A percentile compares a stretch with the other conserved stretches of the same genome.
Conservation (phyloP, 345 rosid genomes). For the Laguncularia racemosa region DNA sequence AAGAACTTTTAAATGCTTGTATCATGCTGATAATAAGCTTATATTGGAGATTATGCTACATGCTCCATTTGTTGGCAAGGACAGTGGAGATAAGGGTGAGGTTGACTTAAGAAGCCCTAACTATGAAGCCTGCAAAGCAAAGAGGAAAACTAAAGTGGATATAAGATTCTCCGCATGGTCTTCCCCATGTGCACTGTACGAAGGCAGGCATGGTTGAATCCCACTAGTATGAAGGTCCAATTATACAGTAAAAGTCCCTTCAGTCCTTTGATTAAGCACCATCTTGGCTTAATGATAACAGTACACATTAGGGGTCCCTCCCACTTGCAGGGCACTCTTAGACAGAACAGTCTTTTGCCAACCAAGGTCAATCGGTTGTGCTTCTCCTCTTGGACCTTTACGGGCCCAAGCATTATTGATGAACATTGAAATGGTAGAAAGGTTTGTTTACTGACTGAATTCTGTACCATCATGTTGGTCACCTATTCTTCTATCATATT, state of each 20-base stretch:
- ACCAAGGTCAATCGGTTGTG: constrained; percentile 9
- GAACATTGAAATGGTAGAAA: too few species aligned
- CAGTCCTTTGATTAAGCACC: constrained; percentile 32
- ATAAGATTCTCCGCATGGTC: constrained; percentile 20
- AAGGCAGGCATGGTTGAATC: constrained; percentile 42
- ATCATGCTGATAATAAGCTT: too few species aligned
- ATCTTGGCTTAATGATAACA: constrained; percentile 35
- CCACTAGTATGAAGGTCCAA: constrained; percentile 22
- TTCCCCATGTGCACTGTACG: constrained; percentile 27
- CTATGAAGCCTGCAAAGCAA: constrained; percentile 10
- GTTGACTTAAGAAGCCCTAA: constrained; percentile 21
- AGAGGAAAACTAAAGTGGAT: constrained; percentile 20
- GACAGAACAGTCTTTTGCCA: constrained; percentile 15
- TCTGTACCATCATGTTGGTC: too few species aligned
- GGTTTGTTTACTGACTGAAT: too few species aligned
- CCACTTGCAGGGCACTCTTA: constrained; percentile 52
- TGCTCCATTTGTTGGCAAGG: neutral
- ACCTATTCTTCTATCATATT: too few species aligned
- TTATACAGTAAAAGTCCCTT: constrained; percentile 23
- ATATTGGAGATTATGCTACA: neutral
- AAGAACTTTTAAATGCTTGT: too few species aligned
- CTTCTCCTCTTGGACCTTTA: too few species aligned
- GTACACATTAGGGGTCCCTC: constrained; percentile 28
- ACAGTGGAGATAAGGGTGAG: constrained; percentile 11
- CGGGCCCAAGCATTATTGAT: too few species aligned